Evolutionary conservation across 2,329 filamentous ascomycete species (phyloP), one percentile per base, ranked within the genome.

Genomic region (Arachnomyces sp.): DNA sequence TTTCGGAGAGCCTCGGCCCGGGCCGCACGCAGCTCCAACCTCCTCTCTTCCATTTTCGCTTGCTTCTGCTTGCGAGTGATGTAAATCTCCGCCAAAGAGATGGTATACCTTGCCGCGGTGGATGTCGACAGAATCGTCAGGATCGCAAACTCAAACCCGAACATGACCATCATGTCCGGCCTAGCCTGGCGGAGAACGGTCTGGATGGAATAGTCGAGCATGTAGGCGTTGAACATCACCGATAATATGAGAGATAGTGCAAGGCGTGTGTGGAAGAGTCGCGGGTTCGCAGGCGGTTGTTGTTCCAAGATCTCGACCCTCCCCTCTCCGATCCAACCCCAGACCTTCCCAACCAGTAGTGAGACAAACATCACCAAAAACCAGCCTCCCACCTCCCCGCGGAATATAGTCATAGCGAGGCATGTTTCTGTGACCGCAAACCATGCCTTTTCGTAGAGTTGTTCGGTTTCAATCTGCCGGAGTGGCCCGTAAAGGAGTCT

Each of bases 91-190:
- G 81, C 70, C 32, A 95, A 64, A 3, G 84, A 85, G 37, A 96
- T 75, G 14, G 76, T 62, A 62, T 98, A 98, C 44, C 89, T 80
- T 40, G 80, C 71, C 2, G 78, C 74, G 0, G 88, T 95, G 35
- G 90, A 88, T 38, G 80, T 71, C 1, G 90, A 94, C 38, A 81
- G 82, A 7, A 93, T 82, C 2, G 80, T 74, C 44, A 96, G 68
- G 32, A 98, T 81, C 29, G 90, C 89, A 57, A 96, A 96, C 62
- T 98, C 92, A 53, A 98, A 98, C 4, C 93, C 80, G 56, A 98
- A 98, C 88, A 98, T 96, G 47, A 98, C 88, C 88, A 96, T 98
- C 85, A 98, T 96, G 44, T 93, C 92, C 1, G 90, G 88, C n/a
- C 84, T 76, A 2, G 90, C 86, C 58, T 93, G 82, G 43, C 85